Percentiles rank a stretch among this genome's conserved stretches.
Conservation (phyloP, 495 filamentous ascomycete genomes). For the Wilcoxina mikolae region DNA sequence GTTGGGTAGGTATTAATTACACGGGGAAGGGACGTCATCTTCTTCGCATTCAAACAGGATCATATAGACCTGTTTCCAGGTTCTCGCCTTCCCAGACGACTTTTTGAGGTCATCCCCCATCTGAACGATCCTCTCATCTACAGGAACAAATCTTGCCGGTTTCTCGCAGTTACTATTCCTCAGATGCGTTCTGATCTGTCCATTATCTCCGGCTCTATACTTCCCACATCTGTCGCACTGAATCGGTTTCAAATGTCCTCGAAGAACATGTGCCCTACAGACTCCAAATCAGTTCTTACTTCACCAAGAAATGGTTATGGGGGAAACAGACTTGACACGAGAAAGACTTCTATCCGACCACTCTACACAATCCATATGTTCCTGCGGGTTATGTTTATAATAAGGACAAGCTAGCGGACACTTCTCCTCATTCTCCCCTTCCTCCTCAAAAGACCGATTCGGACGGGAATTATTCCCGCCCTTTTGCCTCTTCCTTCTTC, state of each 20-base stretch:
- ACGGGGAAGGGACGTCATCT: constrained; percentile 12
- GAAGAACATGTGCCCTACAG: constrained; percentile 12
- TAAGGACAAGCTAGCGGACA: constrained; percentile 11
- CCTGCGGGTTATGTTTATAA: constrained; percentile 2
- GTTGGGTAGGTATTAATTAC: constrained; percentile 13
- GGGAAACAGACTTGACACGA: constrained; percentile 13
- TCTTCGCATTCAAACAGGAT: constrained; percentile 11
- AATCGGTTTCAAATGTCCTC: constrained; percentile 13
- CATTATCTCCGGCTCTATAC: constrained; percentile 10
- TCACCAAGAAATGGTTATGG: neutral
- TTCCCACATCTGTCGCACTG: constrained; percentile 9
- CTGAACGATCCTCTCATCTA: constrained; percentile 2
- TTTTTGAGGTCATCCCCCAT: constrained; percentile 12
- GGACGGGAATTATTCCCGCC: neutral
- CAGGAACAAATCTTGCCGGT: constrained; percentile 6
- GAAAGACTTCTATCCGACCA: neutral
- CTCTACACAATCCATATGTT: neutral
- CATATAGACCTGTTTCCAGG: constrained; percentile 10
- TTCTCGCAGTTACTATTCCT: constrained; percentile 4
- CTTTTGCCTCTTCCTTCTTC: neutral
- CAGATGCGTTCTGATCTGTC: constrained; percentile 8
- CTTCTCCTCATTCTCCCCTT: neutral
- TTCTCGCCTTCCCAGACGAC: constrained; percentile 5
- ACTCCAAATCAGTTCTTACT: neutral
- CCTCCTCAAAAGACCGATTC: neutral